A percentile compares a stretch with the other conserved stretches of the same genome.
Conservation (phyloP, 2,329 filamentous ascomycete genomes). For the Arthroderma uncinatum region DNA sequence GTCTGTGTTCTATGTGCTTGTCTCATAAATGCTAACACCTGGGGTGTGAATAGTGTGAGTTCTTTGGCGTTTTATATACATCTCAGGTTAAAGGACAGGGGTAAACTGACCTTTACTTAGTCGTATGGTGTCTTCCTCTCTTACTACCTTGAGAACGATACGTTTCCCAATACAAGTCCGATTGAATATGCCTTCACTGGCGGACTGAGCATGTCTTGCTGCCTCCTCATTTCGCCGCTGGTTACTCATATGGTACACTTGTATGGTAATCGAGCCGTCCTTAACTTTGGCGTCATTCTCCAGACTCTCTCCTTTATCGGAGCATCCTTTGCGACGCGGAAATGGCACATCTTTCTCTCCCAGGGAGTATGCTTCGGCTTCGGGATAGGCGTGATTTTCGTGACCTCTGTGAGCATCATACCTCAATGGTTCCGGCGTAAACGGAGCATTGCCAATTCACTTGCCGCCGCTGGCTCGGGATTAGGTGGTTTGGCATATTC, state of each 20-base stretch:
- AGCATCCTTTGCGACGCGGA: conserved; percentile 44
- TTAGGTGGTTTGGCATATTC: conserved; percentile 50
- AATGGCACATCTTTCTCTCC: conserved; percentile 51
- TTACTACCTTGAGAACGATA: conserved; percentile 45
- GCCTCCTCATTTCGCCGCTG: conserved; percentile 46
- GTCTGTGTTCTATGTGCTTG: conserved; percentile 46
- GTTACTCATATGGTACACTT: conserved; percentile 44
- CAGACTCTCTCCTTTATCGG: conserved; percentile 46
- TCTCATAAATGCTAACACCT: conserved; percentile 58
- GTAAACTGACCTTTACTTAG: conserved; percentile 15
- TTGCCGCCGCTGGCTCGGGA: conserved; percentile 48
- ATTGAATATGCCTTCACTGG: conserved; percentile 52
- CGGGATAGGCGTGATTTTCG: conserved; percentile 53
- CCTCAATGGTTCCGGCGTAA: conserved; percentile 53
- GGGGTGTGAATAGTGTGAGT: conserved; percentile 58
- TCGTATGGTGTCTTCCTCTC: conserved; percentile 50
- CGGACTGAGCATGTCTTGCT: conserved; percentile 48
- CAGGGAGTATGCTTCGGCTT: conserved; percentile 53
- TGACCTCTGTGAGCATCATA: conserved; percentile 44
- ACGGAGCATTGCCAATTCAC: conserved; percentile 49
- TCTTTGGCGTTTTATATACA: neutral
- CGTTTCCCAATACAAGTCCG: conserved; percentile 44
- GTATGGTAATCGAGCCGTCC: conserved; percentile 43
- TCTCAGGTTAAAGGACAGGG: neutral
- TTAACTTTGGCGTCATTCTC: conserved; percentile 46